phyloP scores from a whole-genome alignment of 495 filamentous ascomycete species.

The Extremus antarcticus region DNA sequence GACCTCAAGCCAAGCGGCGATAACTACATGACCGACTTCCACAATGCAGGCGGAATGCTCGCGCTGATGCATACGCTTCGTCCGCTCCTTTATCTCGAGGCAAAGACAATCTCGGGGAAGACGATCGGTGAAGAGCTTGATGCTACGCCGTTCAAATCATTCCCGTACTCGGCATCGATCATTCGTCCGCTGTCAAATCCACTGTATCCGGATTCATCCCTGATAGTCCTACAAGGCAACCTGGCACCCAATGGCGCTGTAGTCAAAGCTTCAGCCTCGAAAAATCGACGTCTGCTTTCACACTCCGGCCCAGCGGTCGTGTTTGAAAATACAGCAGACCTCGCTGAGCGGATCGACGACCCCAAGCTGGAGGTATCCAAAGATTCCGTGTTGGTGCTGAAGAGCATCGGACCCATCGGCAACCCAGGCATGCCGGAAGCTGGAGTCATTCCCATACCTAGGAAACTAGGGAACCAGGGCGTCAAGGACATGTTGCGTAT shows the following conservation, averaged over 20 bases:
- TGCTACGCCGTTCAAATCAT: slow-evolving; percentile 33
- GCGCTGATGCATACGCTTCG: slow-evolving; percentile 44
- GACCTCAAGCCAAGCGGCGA: slow-evolving; percentile 59
- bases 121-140: slow-evolving; percentile 49
- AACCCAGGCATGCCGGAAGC: slow-evolving; percentile 63
- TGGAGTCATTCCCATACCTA: slow-evolving; percentile 52
- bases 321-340: slow-evolving; percentile 45
- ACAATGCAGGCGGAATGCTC: slow-evolving; percentile 56
- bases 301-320: slow-evolving; percentile 39
- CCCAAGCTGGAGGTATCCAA: slow-evolving; percentile 40
- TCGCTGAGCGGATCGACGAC: slow-evolving; percentile 48
- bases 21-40: slow-evolving; percentile 65
- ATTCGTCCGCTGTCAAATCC: slow-evolving; percentile 44
- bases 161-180: slow-evolving; percentile 31
- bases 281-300: slow-evolving; percentile 9
- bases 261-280: slow-evolving; percentile 54
- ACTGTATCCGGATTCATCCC: slow-evolving; percentile 43
- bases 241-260: slow-evolving; percentile 48
- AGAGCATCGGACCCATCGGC: slow-evolving; percentile 52
- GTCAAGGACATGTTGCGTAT: slow-evolving; percentile 56
- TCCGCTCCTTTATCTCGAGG: slow-evolving; percentile 47
- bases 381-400: slow-evolving; percentile 48
- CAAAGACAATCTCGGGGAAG: slow-evolving; percentile 46
- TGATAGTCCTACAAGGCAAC: slow-evolving; percentile 46
- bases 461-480: slow-evolving; percentile 47